phyloP scores from a whole-genome alignment of 2,329 filamentous ascomycete species.

The Volutella citrinella region DNA sequence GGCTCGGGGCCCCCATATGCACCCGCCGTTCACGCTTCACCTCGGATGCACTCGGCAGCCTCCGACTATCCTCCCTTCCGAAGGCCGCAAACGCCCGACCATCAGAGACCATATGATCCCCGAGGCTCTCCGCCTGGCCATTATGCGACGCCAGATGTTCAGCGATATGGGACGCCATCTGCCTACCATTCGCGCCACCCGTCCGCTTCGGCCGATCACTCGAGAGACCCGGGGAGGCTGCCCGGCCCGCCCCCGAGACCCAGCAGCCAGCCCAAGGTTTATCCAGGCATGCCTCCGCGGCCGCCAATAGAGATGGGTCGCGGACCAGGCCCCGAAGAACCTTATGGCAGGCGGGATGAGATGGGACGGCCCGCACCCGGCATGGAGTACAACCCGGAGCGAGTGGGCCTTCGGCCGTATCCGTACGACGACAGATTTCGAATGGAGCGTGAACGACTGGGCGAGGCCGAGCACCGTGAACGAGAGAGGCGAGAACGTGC shows the following conservation, averaged over 20 bases:
- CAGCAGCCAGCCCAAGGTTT: conserved; percentile 51
- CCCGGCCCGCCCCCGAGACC: conserved; percentile 45
- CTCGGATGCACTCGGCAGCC: conserved; percentile 51
- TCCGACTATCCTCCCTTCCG: conserved; percentile 62
- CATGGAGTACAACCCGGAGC: conserved; percentile 53
- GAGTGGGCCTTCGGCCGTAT: conserved; percentile 40
- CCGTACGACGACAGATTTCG: conserved; percentile 54
- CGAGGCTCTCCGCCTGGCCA: conserved; percentile 48
- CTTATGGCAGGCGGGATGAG: conserved; percentile 51
- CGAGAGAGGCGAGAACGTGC: conserved; percentile 44
- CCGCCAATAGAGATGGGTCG: conserved; percentile 47
- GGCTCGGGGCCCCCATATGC: conserved; percentile 45
- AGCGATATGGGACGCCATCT: conserved; percentile 59
- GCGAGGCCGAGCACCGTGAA: conserved; percentile 43
- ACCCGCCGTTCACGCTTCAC: conserved; percentile 51
- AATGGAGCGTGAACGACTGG: conserved; percentile 45
- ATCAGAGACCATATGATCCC: conserved; percentile 52
- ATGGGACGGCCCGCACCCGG: conserved; percentile 32
- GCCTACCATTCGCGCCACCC: conserved; percentile 50
- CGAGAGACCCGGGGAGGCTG: conserved; percentile 36
- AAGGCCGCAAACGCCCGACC: conserved; percentile 72
- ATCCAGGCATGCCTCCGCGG: conserved; percentile 41
- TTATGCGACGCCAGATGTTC: conserved; percentile 56
- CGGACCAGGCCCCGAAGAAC: conserved; percentile 35
- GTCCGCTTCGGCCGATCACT: conserved; percentile 45